Evolutionary conservation across 108 stramenopile genomes (phyloP), one percentile per base, ranked within the genome.

Genomic region (Cyclotella atomus): DNA sequence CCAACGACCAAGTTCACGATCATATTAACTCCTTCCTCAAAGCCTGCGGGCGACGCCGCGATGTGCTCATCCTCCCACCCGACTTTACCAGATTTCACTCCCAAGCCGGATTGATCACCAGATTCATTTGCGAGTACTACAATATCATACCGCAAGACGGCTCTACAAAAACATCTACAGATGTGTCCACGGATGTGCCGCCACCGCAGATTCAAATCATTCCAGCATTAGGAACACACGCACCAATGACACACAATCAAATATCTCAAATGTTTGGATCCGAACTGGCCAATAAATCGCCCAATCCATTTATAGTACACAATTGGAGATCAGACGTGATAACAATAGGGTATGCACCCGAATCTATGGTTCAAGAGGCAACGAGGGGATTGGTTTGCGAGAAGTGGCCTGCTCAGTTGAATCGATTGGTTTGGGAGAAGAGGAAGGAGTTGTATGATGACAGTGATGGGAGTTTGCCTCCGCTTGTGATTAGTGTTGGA

Each of bases 291-390:
- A 61, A 54, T 9, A 59, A 62, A 68, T 62, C 34, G 9, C 68
- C 78, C 20, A 65, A 33, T 52, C 81, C 92, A 2, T 96, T 97
- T 68, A 49, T 96, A 15, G 94, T 96, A 8, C 97, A 98, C 64
- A 93, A 98, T 77, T 98, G 97, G 97, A 75, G 96, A 28, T 89
- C 96, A 21, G 96, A 96, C 69, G 96, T 98, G 2, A 95, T 95
- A 16, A 96, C 94, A 8, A 96, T 98, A 30, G 97, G 97, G 14
- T 80, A 96, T 66, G 94, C 85, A 8, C 95, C 96, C 16, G 76
- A 69, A 21, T 73, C 84, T 36, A 90, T 97, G 87, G 97, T 97
- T 9, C 25, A 43, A 24, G 66, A 89, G 15, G 91, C 91, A 15
- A 90, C 88, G 30, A 65, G 83, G 25, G 91, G 91, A 3, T 84